Percentiles rank a stretch among this genome's conserved stretches.
These are phyloP conservation scores for Aspergillus ochraceus DNA, from an alignment of 2,329 filamentous ascomycete genomes.

Conservation along the genomic window DNA sequence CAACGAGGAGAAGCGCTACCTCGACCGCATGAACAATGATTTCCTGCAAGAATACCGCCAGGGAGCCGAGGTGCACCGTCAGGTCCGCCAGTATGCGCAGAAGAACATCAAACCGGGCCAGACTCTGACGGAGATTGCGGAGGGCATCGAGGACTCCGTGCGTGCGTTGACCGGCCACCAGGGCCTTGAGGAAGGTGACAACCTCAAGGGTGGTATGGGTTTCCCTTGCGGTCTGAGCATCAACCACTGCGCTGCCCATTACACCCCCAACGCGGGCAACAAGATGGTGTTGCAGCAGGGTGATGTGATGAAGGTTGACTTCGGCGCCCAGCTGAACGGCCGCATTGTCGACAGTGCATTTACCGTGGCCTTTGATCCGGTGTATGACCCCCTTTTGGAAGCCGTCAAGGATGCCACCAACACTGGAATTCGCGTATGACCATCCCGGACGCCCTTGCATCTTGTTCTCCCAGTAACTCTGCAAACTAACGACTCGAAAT, in stretches of 20 bases:
- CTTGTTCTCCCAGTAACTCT: not conserved
- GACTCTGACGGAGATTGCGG: conserved; percentile 76
- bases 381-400: conserved; percentile 66
- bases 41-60: conserved; percentile 80
- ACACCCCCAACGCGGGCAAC: conserved; percentile 83
- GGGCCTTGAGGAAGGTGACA: conserved; percentile 76
- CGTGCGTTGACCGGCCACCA: conserved; percentile 73
- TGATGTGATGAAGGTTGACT: conserved; percentile 74
- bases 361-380: conserved; percentile 66
- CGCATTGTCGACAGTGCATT: conserved; percentile 72
- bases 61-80: conserved; percentile 83
- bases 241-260: conserved; percentile 84
- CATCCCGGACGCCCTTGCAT: not conserved
- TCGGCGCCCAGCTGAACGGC: conserved; percentile 70
- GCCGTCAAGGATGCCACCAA: conserved; percentile 70
- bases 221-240: conserved; percentile 83
- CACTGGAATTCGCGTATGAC: conserved; percentile 66
- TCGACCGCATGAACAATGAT: conserved; percentile 77
- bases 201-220: conserved; percentile 75
- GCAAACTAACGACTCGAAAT: conserved; percentile 14
- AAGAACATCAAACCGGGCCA: conserved; percentile 79
- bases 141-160: conserved; percentile 83
- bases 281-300: conserved; percentile 67
- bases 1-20: conserved; percentile 78
- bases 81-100: conserved; percentile 81